Conservation (phyloP, 352 stramenopile species). For the Globisporangium recalcitrans region DNA sequence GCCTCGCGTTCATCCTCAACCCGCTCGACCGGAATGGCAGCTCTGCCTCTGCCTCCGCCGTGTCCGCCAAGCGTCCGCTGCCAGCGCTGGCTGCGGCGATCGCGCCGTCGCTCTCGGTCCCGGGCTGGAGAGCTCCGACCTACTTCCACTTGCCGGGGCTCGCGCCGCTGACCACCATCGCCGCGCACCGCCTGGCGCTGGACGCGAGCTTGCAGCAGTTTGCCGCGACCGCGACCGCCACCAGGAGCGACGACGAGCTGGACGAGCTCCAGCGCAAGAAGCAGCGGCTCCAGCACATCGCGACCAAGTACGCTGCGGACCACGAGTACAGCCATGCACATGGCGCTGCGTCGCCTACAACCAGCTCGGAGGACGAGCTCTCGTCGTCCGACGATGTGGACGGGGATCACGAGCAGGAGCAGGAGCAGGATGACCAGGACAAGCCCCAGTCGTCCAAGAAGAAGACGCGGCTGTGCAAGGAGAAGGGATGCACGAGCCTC, state of each 20-base stretch:
- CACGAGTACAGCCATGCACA: conserved; percentile 20
- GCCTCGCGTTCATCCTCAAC: conserved; percentile 22
- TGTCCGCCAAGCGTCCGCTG: neutral
- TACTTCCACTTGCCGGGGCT: neutral
- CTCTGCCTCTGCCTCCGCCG: neutral
- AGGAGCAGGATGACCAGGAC: conserved; percentile 11
- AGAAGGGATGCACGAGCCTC: conserved; percentile 28
- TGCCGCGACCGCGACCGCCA: neutral
- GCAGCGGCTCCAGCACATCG: conserved; percentile 1
- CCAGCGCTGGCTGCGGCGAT: conserved; percentile 10
- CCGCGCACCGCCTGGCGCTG: conserved; percentile 3
- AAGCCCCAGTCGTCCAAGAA: conserved; percentile 23
- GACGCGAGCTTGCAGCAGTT: neutral
- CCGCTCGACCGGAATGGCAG: conserved; percentile 11
- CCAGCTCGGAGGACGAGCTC: conserved; percentile 12
- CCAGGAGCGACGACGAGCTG: neutral
- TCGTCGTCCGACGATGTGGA: conserved; percentile 17
- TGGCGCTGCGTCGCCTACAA: conserved; percentile 16
- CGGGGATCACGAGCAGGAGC: conserved; percentile 14
- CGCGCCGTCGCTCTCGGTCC: neutral
- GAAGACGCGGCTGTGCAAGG: conserved; percentile 36
- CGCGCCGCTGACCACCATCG: conserved; percentile 9
- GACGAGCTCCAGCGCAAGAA: neutral
- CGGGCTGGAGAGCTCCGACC: neutral
- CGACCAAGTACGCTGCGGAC: neutral